Evolutionary conservation across 257 asterid species (phyloP).

Genomic region (Thymus quinquecostatus): DNA sequence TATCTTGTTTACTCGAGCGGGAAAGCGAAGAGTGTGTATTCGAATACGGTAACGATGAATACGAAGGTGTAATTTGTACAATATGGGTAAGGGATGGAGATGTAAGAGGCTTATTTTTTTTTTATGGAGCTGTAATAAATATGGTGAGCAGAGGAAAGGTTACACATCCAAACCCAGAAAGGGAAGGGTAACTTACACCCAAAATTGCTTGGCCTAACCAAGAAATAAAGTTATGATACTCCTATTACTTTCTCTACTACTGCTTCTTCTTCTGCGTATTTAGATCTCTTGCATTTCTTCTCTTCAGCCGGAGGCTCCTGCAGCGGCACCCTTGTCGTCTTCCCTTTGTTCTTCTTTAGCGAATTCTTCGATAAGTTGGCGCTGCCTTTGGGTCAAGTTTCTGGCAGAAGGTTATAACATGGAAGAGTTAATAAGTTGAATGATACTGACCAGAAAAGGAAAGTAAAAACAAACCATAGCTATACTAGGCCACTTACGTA

Average conservation of each 20-base stretch:
- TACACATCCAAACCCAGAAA: conserved; percentile 9
- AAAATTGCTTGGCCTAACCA: conserved; percentile 15
- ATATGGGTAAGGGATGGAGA: background rate
- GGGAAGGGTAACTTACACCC: background rate
- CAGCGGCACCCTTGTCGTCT: conserved; percentile 68
- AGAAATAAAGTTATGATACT: background rate
- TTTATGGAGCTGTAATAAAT: background rate
- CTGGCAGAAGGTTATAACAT: conserved; percentile 29
- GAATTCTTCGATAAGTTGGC: conserved; percentile 83
- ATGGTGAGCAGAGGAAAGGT: background rate
- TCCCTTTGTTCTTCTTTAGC: conserved; percentile 80
- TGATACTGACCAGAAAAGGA: background rate
- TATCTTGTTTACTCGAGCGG: too few species aligned
- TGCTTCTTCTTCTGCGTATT: conserved; percentile 2
- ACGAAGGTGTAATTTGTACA: background rate
- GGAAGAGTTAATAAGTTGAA: background rate
- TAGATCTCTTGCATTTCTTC: background rate
- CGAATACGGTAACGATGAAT: background rate
- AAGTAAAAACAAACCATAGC: background rate
- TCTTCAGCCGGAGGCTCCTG: conserved; percentile 69
- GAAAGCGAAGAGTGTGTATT: too few species aligned
- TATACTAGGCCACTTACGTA: conserved; percentile 48
- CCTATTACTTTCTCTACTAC: background rate
- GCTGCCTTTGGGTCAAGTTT: conserved; percentile 75
- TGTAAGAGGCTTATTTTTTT: too few species aligned